Percentiles rank a stretch among this genome's conserved stretches.
Conservation (phyloP, 208 protist species). For the Crithidia brevicula region DNA sequence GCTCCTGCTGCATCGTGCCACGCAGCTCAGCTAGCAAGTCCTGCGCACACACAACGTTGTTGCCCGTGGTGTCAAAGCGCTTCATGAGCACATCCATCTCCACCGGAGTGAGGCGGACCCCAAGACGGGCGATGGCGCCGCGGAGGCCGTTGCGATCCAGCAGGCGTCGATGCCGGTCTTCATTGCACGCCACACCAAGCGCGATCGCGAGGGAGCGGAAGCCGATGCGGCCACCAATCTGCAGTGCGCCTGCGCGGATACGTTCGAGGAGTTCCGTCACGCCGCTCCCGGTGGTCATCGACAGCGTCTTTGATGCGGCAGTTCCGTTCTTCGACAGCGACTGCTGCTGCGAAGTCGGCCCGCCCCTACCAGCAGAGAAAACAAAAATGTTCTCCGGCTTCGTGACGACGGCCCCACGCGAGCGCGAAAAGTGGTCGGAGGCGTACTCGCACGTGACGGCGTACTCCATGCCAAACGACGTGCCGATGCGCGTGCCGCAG, state of each 20-base stretch:
- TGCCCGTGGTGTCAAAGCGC: slow-evolving; percentile 66
- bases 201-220: slow-evolving; percentile 75
- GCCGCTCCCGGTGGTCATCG: slow-evolving; percentile 47
- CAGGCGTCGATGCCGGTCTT: slow-evolving; percentile 45
- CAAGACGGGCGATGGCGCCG: slow-evolving; percentile 47
- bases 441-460: slow-evolving; percentile 64
- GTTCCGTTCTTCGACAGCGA: slow-evolving; percentile 6
- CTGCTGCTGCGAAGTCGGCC: slow-evolving; percentile 8
- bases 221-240: slow-evolving; percentile 68
- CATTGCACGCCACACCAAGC: slow-evolving; percentile 76
- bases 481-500: slow-evolving; percentile 33
- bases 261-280: slow-evolving; percentile 52
- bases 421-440: slow-evolving; percentile 38
- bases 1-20: slow-evolving; percentile 63
- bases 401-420: slow-evolving; percentile 46
- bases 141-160: slow-evolving; percentile 60
- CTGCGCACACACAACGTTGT: slow-evolving; percentile 76
- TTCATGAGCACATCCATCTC: slow-evolving; percentile 85
- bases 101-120: slow-evolving; percentile 52
- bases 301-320: slow-evolving; percentile 22
- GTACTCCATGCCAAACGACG: slow-evolving; percentile 72
- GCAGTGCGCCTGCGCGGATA: slow-evolving; percentile 69
- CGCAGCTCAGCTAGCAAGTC: slow-evolving; percentile 83
- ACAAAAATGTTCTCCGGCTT: slow-evolving; percentile 71
- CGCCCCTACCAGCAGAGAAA: slow-evolving; percentile 32